Base-by-base conservation (phyloP, 331 rosid genomes). In the Rhamnella rubrinervis region DNA sequence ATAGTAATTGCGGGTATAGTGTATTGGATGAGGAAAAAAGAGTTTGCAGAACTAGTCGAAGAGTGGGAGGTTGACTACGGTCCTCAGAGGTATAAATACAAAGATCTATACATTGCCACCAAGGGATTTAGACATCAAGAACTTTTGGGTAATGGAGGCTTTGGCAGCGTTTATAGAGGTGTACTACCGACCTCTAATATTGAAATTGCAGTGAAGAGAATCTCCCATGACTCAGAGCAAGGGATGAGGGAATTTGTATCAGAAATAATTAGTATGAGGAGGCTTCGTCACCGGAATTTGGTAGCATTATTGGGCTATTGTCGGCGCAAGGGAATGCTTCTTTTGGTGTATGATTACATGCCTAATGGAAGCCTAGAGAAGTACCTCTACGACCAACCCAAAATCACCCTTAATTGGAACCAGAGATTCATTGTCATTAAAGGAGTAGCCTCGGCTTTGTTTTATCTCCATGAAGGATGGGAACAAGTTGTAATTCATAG, bases 401-500 rank as follows among this genome's bases (percentile, higher is more conserved):
- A 8, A 31, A 55, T 46, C 8, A 63, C 67, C 0, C 75, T 83
- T 2, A 35, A 59, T 13, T 83, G 88, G 88, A 57, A n/a, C 3
- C 79, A 74, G 63, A 77, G 88, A 50, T 74, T 71, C 60, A 14
- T 26, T 25, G 59, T 75, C 14, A 68, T 84, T 38, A 80, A 64
- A 55, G 83, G 80, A 0, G 81, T 80, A 0, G 83, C 88, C 9
- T 71, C 83, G 5, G 88, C 79, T 9, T 41, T 84, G 55, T 52
- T 74, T 11, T 84, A 84, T 68, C 72, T 84, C 0, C 83, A 77
- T 51, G 83, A 84, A 71, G 75, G 64, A 12, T 84, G 82, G 65
- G 85, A 77, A 12, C 69, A 80, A 15, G 77, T 80, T 1, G 85
- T 84, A 41, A 19, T 84, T 77, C 88, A 80, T n/a, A 65, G 88